Evolutionary conservation across 768 basidiomycete genomes (phyloP).

Genomic region (Tulasnella sp.): DNA sequence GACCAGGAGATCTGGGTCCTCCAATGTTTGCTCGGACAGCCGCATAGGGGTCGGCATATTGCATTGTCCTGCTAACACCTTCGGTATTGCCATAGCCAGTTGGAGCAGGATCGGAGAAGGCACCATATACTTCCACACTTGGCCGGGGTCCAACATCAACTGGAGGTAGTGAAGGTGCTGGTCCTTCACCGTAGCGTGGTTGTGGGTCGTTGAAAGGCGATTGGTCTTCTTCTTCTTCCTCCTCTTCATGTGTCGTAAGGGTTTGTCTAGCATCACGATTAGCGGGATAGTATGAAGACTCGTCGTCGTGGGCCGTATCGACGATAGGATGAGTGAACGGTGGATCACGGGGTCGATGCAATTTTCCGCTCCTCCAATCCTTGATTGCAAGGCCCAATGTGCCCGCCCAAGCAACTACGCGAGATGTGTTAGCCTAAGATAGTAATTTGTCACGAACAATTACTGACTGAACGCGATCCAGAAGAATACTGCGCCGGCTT

Average conservation of each 20-base stretch:
- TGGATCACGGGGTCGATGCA: constrained; percentile 45
- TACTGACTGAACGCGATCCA: constrained; percentile 68
- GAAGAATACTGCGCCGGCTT: constrained; percentile 78
- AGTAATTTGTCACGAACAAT: constrained; percentile 6
- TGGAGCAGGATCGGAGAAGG: constrained; percentile 79
- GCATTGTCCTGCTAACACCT: constrained; percentile 79
- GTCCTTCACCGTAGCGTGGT: constrained; percentile 19
- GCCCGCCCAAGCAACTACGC: constrained; percentile 58
- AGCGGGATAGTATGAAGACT: constrained; percentile 8
- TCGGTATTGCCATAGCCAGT: constrained; percentile 45
- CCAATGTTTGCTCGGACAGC: constrained; percentile 53
- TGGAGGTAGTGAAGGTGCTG: constrained; percentile 22
- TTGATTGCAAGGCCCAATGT: constrained; percentile 52
- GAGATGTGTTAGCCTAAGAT: not conserved
- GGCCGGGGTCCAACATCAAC: constrained; percentile 29
- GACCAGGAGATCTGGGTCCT: too few relatives aligned
- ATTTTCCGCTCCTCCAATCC: constrained; percentile 65
- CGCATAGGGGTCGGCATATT: constrained; percentile 82
- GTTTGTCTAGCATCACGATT: constrained; percentile 1
- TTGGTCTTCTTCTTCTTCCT: constrained; percentile 39
- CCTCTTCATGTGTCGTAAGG: constrained; percentile 33
- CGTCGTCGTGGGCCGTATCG: constrained; percentile 21
- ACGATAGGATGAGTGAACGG: constrained; percentile 60
- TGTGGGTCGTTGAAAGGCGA: constrained; percentile 27
- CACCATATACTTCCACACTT: constrained; percentile 80